Base-by-base conservation (phyloP, 495 filamentous ascomycete genomes). In the Entonaema liquescens region DNA sequence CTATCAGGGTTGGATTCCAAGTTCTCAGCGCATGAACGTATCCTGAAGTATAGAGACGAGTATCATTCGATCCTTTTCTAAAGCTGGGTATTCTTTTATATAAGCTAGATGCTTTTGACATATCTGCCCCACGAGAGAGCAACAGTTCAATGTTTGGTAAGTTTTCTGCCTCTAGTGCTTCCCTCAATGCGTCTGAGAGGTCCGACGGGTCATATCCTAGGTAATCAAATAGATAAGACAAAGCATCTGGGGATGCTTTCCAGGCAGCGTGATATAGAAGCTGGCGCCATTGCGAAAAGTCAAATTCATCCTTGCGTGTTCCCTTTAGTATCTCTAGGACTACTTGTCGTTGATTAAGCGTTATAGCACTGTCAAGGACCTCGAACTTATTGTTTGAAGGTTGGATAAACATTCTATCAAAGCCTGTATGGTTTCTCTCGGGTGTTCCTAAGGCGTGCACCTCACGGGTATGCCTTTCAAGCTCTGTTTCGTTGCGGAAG, bases 121-220 rank as follows among this genome's bases (percentile, higher is more conserved):
- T 65, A 7, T 52, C 17, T 36, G 38, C 44, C 28, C 56, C 56
- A n/a, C 2, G 40, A 19, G 56, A 56, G 23, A 70, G 62, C 3
- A 65, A 19, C 13, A 65, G 4, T 28, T 65, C 61, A n/a, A 70
- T 62, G 21, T 65, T 70, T 21, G 49, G 62, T 8, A 70, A 52
- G 21, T 62, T 70, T 53, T 61, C 49, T 23, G 6, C 17, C 25
- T 44, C 25, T 17, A 70, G 21, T 13, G 68, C 61, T 0, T 9
- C 2, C 42, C 49, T 31, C 44, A 70, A 54, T n/a, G 19, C 7
- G 0, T 0, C 0, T 33, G 21, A 3, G 33, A 23, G 3, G 11
- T 13, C 3, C 23, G 3, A 8, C 0, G n/a, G 9, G 4, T 42
- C 5, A 2, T n/a, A 35, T 5, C 33, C 13, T 2, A 4, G 31